Conservation (phyloP, 495 filamentous ascomycete genomes). For the Mytilinidion resinicola region DNA sequence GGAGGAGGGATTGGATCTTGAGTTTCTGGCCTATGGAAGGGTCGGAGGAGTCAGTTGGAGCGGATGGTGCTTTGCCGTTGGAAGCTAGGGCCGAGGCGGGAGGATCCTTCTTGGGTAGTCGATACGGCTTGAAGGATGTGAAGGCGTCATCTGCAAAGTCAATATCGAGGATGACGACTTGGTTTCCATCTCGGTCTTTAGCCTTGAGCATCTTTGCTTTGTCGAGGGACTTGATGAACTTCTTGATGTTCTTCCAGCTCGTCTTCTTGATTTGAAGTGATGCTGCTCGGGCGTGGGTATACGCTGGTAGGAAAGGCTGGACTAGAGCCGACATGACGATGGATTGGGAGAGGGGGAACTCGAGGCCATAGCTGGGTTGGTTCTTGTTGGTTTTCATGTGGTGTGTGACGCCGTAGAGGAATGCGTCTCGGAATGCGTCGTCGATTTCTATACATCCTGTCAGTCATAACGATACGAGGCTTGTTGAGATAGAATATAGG, state of each 20-base stretch:
- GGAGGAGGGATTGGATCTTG: slow-evolving; percentile 48
- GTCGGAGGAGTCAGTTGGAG: slow-evolving; percentile 39
- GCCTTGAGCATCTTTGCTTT: slow-evolving; percentile 56
- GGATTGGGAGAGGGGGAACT: slow-evolving; percentile 59
- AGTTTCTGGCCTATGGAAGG: slow-evolving; percentile 53
- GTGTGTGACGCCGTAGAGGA: slow-evolving; percentile 57
- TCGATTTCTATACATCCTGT: slow-evolving; percentile 53
- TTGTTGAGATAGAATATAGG: slow-evolving; percentile 1
- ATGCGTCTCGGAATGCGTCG: slow-evolving; percentile 59
- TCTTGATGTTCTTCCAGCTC: slow-evolving; percentile 67
- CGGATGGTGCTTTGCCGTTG: slow-evolving; percentile 39
- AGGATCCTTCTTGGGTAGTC: slow-evolving; percentile 50
- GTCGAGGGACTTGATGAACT: slow-evolving; percentile 67
- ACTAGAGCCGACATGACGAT: slow-evolving; percentile 59
- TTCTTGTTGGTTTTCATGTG: slow-evolving; percentile 48
- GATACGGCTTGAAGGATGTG: slow-evolving; percentile 56
- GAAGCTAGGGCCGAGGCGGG: slow-evolving; percentile 36
- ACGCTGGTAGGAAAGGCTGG: slow-evolving; percentile 61
- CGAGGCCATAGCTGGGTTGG: slow-evolving; percentile 47
- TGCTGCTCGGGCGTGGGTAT: slow-evolving; percentile 47
- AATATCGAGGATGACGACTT: slow-evolving; percentile 60
- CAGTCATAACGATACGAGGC: not conserved
- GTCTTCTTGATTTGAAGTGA: slow-evolving; percentile 68
- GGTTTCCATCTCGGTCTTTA: slow-evolving; percentile 61
- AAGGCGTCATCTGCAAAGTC: slow-evolving; percentile 55